Evolutionary conservation across 345 rosid genomes (phyloP), one percentile per base, ranked within the genome.

Genomic region (Acer campestre): DNA sequence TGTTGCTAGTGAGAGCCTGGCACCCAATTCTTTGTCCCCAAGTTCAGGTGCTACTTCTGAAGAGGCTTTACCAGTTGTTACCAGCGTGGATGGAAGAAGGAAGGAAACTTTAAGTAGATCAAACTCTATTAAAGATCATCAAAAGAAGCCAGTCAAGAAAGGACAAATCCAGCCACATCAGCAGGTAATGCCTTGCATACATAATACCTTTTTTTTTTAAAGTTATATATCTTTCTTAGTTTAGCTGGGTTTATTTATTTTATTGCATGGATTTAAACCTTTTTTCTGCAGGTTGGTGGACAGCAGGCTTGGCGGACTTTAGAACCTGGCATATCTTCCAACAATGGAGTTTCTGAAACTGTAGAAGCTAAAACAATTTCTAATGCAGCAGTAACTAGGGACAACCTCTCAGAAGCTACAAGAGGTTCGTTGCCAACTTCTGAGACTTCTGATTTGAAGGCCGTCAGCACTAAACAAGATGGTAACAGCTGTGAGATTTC

Each of bases 51-150:
- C 71, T 49, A 78, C 74, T 2, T 62, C 83, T 64, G 89, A 84
- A 80, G 86, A 83, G 67, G 67, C 85, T 61, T 16, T 22, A 46
- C 63, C 77, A 16, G 72, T 61, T 31, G 49, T 20, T 44, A 25
- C 79, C 53, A 81, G 68, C 66, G 59, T 68, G 74, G 94, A 88
- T 29, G 83, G 62, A 25, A 77, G 82, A 73, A 87, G 70, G 68
- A 86, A 22, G 73, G 88, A 85, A 68, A 72, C 56, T 72, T 71
- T 86, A 82, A 79, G 84, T 78, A 75, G 88, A 79, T 86, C 89
- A 53, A 89, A 85, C 78, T 86, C 92, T 73, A 84, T 82, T 4
- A 87, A 90, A 79, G 88, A 91, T 78, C 71, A 76, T 71, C 91
- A 86, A 77, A 85, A 82, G 81, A 83, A 81, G 79, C 49, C 59